These are phyloP conservation scores for Neopestalotiopsis rosae DNA, from an alignment of 2,329 filamentous ascomycete species.

Conservation along the genomic window DNA sequence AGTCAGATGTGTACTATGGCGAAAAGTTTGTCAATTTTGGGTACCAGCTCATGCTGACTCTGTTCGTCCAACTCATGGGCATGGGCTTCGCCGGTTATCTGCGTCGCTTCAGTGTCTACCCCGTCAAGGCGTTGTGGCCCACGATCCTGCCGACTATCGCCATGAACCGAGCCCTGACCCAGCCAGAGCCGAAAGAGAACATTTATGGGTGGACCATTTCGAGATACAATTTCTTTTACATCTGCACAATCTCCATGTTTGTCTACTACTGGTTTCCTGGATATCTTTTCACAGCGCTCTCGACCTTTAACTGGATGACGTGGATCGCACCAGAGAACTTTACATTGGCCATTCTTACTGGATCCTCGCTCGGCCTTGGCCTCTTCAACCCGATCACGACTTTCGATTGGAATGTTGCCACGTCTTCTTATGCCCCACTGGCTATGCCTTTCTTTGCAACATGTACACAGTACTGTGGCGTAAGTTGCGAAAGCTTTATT, in stretches of 20 bases:
- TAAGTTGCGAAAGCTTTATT: background rate
- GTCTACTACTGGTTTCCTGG: constrained; percentile 55
- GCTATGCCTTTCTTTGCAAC: constrained; percentile 45
- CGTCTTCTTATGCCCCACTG: constrained; percentile 39
- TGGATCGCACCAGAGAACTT: constrained; percentile 54
- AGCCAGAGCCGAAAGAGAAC: constrained; percentile 40
- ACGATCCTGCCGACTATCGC: constrained; percentile 43
- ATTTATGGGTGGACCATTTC: constrained; percentile 51
- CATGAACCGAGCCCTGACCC: constrained; percentile 39
- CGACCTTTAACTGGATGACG: constrained; percentile 54
- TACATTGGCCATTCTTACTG: constrained; percentile 49
- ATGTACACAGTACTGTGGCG: constrained; percentile 38
- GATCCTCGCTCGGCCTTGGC: constrained; percentile 45
- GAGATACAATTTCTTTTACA: constrained; percentile 50
- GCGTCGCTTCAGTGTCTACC: constrained; percentile 44
- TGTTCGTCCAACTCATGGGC: constrained; percentile 48
- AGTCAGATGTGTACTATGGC: constrained; percentile 38
- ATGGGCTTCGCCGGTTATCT: constrained; percentile 48
- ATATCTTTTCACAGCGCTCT: constrained; percentile 49
- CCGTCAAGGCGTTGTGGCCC: constrained; percentile 47
- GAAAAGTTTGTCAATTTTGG: constrained; percentile 33
- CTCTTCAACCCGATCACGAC: constrained; percentile 54
- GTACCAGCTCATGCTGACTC: constrained; percentile 45
- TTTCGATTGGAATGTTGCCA: constrained; percentile 54
- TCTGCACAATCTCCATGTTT: constrained; percentile 43